Evolutionary conservation across 768 basidiomycete genomes (phyloP), one percentile per base, ranked within the genome.

Genomic region (Tricholoma sp.): DNA sequence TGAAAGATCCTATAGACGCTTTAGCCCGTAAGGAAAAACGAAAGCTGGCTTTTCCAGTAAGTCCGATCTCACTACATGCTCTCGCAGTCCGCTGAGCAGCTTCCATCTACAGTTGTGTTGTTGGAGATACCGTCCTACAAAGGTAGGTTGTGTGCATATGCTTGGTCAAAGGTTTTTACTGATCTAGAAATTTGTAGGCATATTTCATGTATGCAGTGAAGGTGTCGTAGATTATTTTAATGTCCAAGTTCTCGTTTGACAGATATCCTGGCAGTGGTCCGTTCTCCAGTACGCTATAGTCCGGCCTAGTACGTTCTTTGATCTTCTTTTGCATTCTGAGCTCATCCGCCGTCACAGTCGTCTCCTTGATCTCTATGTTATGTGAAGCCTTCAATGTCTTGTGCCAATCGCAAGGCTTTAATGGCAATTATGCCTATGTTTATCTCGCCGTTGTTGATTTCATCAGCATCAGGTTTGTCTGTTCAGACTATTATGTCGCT

Each of bases 151-250:
- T 36, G 6, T 18, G 17, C 53, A 31, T 42, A 15, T 57, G 37
- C 6, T 37, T 47, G 47, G 24, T 54, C 45, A 24, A 11, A 41
- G 20, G 4, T 42, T 24, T 41, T 34, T 12, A 28, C 48, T 54
- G 2, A 34, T n/a, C 7, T 17, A 36, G 50, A 36, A 24, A 50
- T 34, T 42, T 61, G 4, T 57, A 88, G 82, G 76, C 86, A 1
- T 92, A 94, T 71, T 94, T 94, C 67, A 89, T 94, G 83, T 86
- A 92, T 64, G 84, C 89, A 9, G 70, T 91, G 65, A 91, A 90
- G 76, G 90, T 86, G 61, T 4, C 72, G 15, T n/a, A 15, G 15
- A 45, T 28, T 28, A 17, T 17, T 56, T 34, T 55, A 32, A 24
- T 20, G 17, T 53, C 9, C 39, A 54, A 17, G 51, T 9, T 18